Conservation (phyloP, 1,139 yeast species). For the Debaryomyces singareniensis region DNA sequence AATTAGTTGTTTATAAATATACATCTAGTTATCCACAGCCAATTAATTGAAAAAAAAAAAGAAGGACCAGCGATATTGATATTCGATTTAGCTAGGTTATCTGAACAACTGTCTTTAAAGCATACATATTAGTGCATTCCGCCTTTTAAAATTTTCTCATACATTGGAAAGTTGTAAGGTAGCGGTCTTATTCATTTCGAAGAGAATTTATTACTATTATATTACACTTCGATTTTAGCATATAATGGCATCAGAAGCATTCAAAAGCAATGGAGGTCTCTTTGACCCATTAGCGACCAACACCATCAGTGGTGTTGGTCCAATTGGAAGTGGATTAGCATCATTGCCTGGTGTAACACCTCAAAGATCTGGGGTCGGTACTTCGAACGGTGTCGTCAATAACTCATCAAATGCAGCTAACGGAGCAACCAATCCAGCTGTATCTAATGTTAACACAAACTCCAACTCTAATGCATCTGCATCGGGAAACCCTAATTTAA, state of each 20-base stretch:
- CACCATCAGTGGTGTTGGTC: neutral
- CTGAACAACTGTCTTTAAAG: neutral
- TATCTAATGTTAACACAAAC: constrained; percentile 2
- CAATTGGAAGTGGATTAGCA: neutral
- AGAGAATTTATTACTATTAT: constrained; percentile 2
- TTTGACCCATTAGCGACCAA: neutral
- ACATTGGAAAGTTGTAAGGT: constrained; percentile 1
- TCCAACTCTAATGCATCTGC: neutral
- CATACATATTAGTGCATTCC: neutral
- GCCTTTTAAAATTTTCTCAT: neutral
- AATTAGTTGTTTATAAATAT: too few relatives aligned
- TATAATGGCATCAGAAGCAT: constrained; percentile 5
- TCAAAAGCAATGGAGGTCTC: constrained; percentile 1
- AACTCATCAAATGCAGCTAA: constrained; percentile 1
- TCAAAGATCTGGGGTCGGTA: neutral
- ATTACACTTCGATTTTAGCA: constrained; percentile 1
- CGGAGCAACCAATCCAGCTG: constrained; percentile 1
- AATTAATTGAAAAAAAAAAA: too few relatives aligned
- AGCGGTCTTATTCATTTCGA: neutral
- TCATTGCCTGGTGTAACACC: neutral
- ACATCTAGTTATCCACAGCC: too few relatives aligned
- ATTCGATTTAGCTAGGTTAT: neutral
- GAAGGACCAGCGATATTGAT: too few relatives aligned
- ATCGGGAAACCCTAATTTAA: constrained; percentile 2
- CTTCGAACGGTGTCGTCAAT: neutral